Evolutionary conservation across 495 filamentous ascomycete species (phyloP), one percentile per base, ranked within the genome.

Genomic region (Viridothelium virens): DNA sequence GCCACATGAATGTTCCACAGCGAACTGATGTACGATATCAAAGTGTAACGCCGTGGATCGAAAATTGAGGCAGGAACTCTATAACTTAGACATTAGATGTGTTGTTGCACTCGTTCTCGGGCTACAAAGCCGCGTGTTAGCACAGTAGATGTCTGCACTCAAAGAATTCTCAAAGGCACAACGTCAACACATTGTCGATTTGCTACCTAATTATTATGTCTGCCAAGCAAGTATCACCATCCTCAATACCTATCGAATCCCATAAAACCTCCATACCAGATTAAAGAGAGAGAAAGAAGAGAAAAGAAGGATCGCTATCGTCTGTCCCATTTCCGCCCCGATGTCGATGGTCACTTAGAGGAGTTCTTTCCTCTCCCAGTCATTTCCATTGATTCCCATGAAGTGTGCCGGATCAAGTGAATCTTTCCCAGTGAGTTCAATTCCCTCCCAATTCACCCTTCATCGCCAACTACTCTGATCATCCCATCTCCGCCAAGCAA

Each of bases 151-250:
- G 41, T 44, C 7, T 44, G 41, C 1, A 44, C 1, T 44, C 14
- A 14, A 31, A 59, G 3, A 33, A 36, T 5, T 59, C 9, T 53
- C 53, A 36, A 18, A 36, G 36, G 33, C 31, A 33, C 18, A 33
- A 36, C 2, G 36, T 59, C 18, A 33, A 14, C 18, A 59, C 53
- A 59, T 34, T 31, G 10, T 59, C 53, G 2, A 59, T 59, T 59
- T 36, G 53, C 53, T 59, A 59, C 53, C 53, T 59, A 53, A n/a
- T 53, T 4, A 18, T 3, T 59, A 59, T 59, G 25, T 59, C 53
- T 59, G 31, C 53, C 18, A 9, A 34, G 25, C 10, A 59, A 11
- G 33, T 59, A 59, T 59, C 53, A 59, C 6, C 53, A 5, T 59
- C 7, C 7, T 59, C 33, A 59, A 2, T n/a, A 6, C 53, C 53